These are phyloP conservation scores for Tulasnella sp. DNA, from an alignment of 768 basidiomycete species.

Conservation along the genomic window DNA sequence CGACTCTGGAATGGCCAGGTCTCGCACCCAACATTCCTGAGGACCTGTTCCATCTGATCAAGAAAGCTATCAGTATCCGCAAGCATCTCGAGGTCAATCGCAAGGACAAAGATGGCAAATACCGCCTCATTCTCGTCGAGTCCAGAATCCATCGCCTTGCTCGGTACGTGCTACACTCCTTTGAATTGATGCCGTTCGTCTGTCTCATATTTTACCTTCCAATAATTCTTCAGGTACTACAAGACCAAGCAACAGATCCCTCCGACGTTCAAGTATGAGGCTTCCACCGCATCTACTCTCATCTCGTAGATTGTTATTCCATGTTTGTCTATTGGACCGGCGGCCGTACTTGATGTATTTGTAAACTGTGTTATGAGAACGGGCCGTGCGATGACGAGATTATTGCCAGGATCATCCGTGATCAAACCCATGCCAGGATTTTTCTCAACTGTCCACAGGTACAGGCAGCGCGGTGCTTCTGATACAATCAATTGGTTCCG, in stretches of 20 bases:
- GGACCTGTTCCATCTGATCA: conserved; percentile 99
- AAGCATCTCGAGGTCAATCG: conserved; percentile 98
- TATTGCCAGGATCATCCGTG: too few relatives aligned
- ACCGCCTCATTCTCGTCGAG: conserved; percentile 97
- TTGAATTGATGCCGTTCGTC: background rate
- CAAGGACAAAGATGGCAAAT: conserved; percentile 97
- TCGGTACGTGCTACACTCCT: conserved; percentile 29
- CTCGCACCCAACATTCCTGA: conserved; percentile 96
- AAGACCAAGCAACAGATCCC: conserved; percentile 97
- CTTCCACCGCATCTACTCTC: conserved; percentile 85
- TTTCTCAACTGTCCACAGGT: too few relatives aligned
- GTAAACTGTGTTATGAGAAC: too few relatives aligned
- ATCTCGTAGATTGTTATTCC: conserved; percentile 43
- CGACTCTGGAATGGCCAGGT: too few relatives aligned
- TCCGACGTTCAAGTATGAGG: conserved; percentile 98
- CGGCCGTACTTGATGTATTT: too few relatives aligned
- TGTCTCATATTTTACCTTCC: background rate
- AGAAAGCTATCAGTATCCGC: conserved; percentile 98
- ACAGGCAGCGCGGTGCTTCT: too few relatives aligned
- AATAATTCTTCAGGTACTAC: conserved; percentile 69
- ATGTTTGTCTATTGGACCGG: too few relatives aligned
- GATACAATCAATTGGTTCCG: too few relatives aligned
- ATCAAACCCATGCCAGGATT: too few relatives aligned
- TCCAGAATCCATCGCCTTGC: conserved; percentile 96
- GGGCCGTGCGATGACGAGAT: too few relatives aligned